Evolutionary conservation across 2,329 filamentous ascomycete genomes (phyloP), one percentile per base, ranked within the genome.

Genomic region (Pseudonectria foliicola): DNA sequence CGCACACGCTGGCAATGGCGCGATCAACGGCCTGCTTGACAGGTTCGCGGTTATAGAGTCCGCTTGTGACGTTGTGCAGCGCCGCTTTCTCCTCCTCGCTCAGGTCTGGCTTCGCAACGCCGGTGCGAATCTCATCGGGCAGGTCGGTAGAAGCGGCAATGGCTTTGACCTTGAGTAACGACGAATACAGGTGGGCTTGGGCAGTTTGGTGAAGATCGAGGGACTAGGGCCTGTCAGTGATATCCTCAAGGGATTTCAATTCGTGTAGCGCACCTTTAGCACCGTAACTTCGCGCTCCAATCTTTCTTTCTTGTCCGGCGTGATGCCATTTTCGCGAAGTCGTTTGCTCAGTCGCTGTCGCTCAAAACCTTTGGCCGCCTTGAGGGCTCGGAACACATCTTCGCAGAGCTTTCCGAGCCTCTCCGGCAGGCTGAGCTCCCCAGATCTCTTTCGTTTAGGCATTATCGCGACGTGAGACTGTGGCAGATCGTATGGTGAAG

Each of bases 301-400:
- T 13, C 82, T 67, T 38, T 66, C 62, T 14, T 74, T 62, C 50
- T 78, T 76, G 29, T 71, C 70, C 7, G 60, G 44, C 2, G 59
- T 54, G 12, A 62, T 49, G 33, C 64, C 67, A 34, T 63, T 61
- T 18, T 75, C 71, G 32, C 61, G 67, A 11, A 75, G 57, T 27
- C 71, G 65, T 56, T 77, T 81, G 42, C 80, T 72, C 40, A 84
- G 71, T 45, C 87, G 84, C 61, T 90, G 85, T 29, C 84, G 73
- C 64, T 90, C 85, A 53, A 86, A 82, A 30, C 80, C 80, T 54
- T 85, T 86, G 37, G 80, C 81, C 10, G 71, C 67, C 59, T 87
- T 87, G 40, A 90, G 68, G 1, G 80, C 81, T 38, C 76, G 72
- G 42, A 71, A 71, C 7, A 90, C 66, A 25, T 78, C 69, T 52